phyloP scores from a whole-genome alignment of 1,284 basidiomycete genomes.

The Papiliotrema laurentii region DNA sequence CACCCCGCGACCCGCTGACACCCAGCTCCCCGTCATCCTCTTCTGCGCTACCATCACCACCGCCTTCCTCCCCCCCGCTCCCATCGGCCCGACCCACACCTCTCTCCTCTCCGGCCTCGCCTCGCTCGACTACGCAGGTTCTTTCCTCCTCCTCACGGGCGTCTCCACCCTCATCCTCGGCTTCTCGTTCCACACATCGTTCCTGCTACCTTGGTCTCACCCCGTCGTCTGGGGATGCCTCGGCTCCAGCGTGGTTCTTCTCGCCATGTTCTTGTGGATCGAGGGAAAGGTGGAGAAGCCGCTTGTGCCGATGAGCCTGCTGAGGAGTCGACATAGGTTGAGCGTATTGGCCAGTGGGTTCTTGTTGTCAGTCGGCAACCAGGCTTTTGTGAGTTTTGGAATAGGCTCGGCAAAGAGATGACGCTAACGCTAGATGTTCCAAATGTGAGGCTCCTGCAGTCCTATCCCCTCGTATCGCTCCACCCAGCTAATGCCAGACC shows the following conservation, averaged over 20 bases:
- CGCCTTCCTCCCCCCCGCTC: constrained; percentile 34
- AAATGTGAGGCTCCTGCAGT: constrained; percentile 3
- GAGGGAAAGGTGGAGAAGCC: constrained; percentile 70
- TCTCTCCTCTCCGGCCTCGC: constrained; percentile 26
- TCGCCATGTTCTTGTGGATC: constrained; percentile 60
- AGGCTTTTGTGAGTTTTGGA: constrained; percentile 57
- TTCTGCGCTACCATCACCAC: constrained; percentile 31
- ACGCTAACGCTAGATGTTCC: constrained; percentile 10
- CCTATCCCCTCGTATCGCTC: no score
- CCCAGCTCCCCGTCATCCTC: constrained; percentile 29
- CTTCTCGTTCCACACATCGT: constrained; percentile 74
- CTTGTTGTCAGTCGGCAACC: constrained; percentile 61
- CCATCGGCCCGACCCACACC: constrained; percentile 33
- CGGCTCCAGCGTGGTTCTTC: constrained; percentile 54
- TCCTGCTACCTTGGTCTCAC: constrained; percentile 71
- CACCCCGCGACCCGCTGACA: no score
- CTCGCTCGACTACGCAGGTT: constrained; percentile 41
- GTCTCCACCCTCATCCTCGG: constrained; percentile 72
- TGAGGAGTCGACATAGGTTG: constrained; percentile 64
- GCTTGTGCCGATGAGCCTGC: constrained; percentile 71
- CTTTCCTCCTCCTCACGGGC: constrained; percentile 58
- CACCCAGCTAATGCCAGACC: constrained; percentile 16
- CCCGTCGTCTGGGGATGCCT: constrained; percentile 66
- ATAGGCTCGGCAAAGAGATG: not conserved
- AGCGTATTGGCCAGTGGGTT: constrained; percentile 37